These are phyloP conservation scores for Begonia masoniana DNA, from an alignment of 306 rosid species.

Conservation along the genomic window DNA sequence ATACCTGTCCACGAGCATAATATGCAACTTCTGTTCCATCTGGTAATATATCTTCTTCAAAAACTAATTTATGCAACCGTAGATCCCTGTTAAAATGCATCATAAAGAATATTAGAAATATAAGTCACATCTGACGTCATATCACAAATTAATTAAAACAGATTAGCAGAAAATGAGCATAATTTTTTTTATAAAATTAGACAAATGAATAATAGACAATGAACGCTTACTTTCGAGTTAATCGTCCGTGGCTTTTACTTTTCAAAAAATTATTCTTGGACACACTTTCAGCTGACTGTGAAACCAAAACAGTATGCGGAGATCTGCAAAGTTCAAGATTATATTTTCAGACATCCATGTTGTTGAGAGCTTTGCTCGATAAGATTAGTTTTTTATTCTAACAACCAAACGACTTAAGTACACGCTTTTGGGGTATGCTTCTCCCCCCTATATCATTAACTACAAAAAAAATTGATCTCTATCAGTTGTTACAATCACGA, in stretches of 20 bases:
- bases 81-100: conserved; percentile 42
- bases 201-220: not conserved
- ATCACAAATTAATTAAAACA: not conserved
- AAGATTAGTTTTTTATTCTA: too few relatives aligned
- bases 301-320: conserved; percentile 23
- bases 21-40: conserved; percentile 87
- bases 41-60: conserved; percentile 58
- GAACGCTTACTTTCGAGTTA: conserved; percentile 66
- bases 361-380: too few relatives aligned
- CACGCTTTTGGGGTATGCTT: too few relatives aligned
- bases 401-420: too few relatives aligned
- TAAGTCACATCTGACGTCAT: not conserved
- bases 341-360: too few relatives aligned
- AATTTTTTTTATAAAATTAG: too few relatives aligned
- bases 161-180: too few relatives aligned
- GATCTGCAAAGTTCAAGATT: conserved; percentile 22
- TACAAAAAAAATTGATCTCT: too few relatives aligned
- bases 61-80: conserved; percentile 80
- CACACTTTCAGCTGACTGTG: conserved; percentile 23
- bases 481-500: too few relatives aligned
- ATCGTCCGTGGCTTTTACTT: conserved; percentile 64
- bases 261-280: conserved; percentile 38
- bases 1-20: conserved; percentile 67
- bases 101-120: conserved; percentile 1
- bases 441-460: too few relatives aligned